A percentile compares a stretch with the other conserved stretches of the same genome.
Evolutionary conservation across 2,329 filamentous ascomycete genomes (phyloP).

Genomic region (Cryoendolithus antarcticus): DNA sequence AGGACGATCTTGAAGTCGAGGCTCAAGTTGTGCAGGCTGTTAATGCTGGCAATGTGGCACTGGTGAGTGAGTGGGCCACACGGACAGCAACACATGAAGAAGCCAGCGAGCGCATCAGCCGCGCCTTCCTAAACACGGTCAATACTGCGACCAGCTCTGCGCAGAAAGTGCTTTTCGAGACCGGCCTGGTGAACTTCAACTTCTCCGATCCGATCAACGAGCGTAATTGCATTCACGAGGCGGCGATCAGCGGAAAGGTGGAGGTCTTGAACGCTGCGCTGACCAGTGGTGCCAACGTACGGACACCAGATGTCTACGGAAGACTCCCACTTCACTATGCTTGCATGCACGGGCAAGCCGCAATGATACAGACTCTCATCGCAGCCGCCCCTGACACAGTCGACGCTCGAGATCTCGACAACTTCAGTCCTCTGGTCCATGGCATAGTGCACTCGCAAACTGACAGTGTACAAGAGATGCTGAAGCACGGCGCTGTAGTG

Average conservation of each 20-base stretch:
- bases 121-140: constrained; percentile 81
- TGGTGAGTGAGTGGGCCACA: constrained; percentile 66
- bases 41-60: constrained; percentile 64
- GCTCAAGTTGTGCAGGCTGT: constrained; percentile 79
- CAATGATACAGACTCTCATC: constrained; percentile 27
- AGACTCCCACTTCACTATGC: constrained; percentile 90
- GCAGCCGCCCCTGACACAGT: constrained; percentile 55
- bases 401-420: constrained; percentile 85
- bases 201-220: constrained; percentile 97
- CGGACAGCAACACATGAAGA: constrained; percentile 53
- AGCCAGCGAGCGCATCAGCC: constrained; percentile 64
- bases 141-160: constrained; percentile 71
- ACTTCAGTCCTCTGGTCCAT: constrained; percentile 92
- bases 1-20: constrained; percentile 83
- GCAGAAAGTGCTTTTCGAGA: constrained; percentile 64
- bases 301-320: constrained; percentile 82
- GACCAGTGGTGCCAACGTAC: constrained; percentile 61
- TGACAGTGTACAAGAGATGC: constrained; percentile 64
- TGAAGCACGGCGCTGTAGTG: constrained; percentile 68
- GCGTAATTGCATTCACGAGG: constrained; percentile 88
- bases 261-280: constrained; percentile 68
- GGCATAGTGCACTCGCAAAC: constrained; percentile 81
- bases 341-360: constrained; percentile 81
- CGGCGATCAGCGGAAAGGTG: constrained; percentile 81
- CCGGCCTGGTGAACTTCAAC: constrained; percentile 73